phyloP scores from a whole-genome alignment of 805 yeast genomes.

The Barnettozyma wickerhamii region DNA sequence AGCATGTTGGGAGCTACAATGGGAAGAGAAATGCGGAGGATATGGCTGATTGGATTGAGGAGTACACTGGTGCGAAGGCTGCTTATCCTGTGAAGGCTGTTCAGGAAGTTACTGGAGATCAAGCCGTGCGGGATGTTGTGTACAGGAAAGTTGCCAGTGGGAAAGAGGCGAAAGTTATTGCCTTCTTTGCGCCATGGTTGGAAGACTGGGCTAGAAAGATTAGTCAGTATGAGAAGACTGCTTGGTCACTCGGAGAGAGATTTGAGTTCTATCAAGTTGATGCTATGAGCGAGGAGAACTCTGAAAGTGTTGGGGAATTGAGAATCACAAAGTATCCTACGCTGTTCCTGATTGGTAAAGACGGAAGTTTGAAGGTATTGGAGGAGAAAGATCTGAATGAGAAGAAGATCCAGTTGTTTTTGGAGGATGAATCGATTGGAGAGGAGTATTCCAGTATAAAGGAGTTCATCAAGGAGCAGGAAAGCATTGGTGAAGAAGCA shows the following conservation, averaged over 20 bases:
- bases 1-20: slow-evolving; percentile 34
- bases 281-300: slow-evolving; percentile 24
- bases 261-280: slow-evolving; percentile 31
- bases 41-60: slow-evolving; percentile 29
- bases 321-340: slow-evolving; percentile 30
- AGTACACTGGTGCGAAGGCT: slow-evolving; percentile 32
- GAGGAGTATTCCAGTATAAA: slow-evolving; percentile 9
- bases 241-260: slow-evolving; percentile 18
- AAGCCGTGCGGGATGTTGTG: slow-evolving; percentile 18
- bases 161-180: slow-evolving; percentile 19
- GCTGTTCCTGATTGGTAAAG: slow-evolving; percentile 19
- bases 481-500: slow-evolving; percentile 12
- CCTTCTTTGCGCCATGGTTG: slow-evolving; percentile 35
- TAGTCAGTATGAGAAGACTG: slow-evolving; percentile 30
- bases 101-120: slow-evolving; percentile 4
- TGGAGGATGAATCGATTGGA: slow-evolving; percentile 27
- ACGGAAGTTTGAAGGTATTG: slow-evolving; percentile 8
- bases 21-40: slow-evolving; percentile 31
- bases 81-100: slow-evolving; percentile 26
- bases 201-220: slow-evolving; percentile 30
- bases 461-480: slow-evolving; percentile 12
- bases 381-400: slow-evolving; percentile 22
- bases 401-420: slow-evolving; percentile 23
- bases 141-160: slow-evolving; percentile 6
- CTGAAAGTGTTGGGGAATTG: slow-evolving; percentile 26